These are phyloP conservation scores for Salix purpurea DNA, from an alignment of 345 rosid species.

Conservation along the genomic window DNA sequence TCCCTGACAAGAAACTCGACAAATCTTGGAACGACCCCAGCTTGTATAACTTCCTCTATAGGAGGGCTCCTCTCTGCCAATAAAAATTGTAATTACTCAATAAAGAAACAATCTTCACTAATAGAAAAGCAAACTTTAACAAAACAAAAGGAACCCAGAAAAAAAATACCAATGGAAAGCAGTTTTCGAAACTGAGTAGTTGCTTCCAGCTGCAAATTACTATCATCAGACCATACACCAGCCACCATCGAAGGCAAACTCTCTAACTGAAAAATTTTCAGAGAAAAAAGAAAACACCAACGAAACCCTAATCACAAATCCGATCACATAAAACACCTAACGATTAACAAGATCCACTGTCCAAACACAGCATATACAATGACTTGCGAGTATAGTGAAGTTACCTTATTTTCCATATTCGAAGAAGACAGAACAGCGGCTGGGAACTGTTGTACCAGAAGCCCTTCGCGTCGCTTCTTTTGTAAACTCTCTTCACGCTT, in stretches of 20 bases:
- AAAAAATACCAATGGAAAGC: conserved; percentile 20
- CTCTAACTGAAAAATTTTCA: conserved; percentile 16
- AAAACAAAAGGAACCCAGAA: background rate
- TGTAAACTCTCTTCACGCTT: conserved; percentile 29
- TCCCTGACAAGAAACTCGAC: conserved; percentile 28
- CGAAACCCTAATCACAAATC: background rate
- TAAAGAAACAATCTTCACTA: background rate
- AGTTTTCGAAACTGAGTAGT: conserved; percentile 29
- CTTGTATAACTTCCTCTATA: conserved; percentile 27
- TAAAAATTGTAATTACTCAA: background rate
- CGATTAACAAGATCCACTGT: background rate
- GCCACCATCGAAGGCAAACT: conserved; percentile 29
- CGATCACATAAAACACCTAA: background rate
- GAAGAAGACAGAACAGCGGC: background rate
- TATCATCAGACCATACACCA: conserved; percentile 24
- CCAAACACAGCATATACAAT: background rate
- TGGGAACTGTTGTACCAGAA: conserved; percentile 11
- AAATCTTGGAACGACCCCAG: conserved; percentile 31
- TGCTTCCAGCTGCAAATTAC: conserved; percentile 23
- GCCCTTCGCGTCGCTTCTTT: conserved; percentile 31
- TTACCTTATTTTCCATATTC: conserved; percentile 21
- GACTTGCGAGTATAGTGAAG: background rate
- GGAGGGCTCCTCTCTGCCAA: conserved; percentile 21
- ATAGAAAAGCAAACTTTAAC: background rate
- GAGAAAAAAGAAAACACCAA: background rate